phyloP scores from a whole-genome alignment of 2,329 filamentous ascomycete genomes.

The Shiraia sp. region DNA sequence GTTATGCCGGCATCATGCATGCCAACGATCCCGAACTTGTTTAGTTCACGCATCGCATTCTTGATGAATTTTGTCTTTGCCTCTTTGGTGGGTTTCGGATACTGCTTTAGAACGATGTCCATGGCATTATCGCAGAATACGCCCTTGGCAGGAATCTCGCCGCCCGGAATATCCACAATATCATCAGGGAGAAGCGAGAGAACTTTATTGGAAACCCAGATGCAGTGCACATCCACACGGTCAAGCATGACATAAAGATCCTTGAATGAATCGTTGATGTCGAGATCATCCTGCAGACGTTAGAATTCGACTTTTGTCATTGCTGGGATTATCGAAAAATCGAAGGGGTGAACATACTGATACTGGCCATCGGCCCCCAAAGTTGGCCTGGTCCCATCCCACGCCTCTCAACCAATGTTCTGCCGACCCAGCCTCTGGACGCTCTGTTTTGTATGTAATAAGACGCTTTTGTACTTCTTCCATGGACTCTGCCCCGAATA shows the following conservation, averaged over 20 bases:
- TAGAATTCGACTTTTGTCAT: too few relatives aligned
- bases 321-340: too few relatives aligned
- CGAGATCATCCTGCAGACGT: constrained; percentile 62
- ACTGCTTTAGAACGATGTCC: constrained; percentile 61
- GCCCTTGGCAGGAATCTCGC: constrained; percentile 67
- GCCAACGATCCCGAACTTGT: constrained; percentile 68
- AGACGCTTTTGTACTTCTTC: constrained; percentile 60
- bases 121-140: constrained; percentile 77
- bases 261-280: constrained; percentile 55
- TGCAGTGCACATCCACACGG: constrained; percentile 70
- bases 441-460: constrained; percentile 53
- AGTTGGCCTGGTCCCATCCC: constrained; percentile 71
- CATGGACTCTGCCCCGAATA: constrained; percentile 63
- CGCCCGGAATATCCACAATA: constrained; percentile 59
- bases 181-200: constrained; percentile 61
- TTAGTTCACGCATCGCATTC: constrained; percentile 65
- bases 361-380: constrained; percentile 65
- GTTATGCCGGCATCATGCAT: constrained; percentile 70
- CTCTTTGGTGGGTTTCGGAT: constrained; percentile 60
- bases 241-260: constrained; percentile 70
- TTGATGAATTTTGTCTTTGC: constrained; percentile 60
- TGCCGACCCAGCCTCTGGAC: constrained; percentile 57
- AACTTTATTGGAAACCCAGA: constrained; percentile 69
- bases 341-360: constrained; percentile 54
- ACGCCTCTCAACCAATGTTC: constrained; percentile 68